Evolutionary conservation across 1,284 basidiomycete genomes (phyloP).

Genomic region (Ustilago lituana): DNA sequence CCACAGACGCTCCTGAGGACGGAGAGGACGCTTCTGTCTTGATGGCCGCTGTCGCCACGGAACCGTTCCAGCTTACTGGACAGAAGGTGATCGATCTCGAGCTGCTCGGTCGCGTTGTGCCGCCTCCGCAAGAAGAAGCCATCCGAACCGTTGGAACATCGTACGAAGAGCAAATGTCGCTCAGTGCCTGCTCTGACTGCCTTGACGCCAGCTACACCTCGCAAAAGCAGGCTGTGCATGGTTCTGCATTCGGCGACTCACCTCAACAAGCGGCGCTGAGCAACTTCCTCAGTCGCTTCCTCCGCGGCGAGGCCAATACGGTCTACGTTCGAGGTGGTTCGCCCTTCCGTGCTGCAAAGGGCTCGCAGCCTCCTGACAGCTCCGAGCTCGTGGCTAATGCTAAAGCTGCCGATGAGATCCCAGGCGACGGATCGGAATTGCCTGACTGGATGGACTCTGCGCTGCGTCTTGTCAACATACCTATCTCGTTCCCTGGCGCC

Average conservation of each 20-base stretch:
- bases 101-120: constrained; percentile 54
- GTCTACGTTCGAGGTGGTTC: constrained; percentile 61
- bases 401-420: constrained; percentile 21
- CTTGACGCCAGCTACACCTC: not conserved
- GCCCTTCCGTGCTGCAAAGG: constrained; percentile 39
- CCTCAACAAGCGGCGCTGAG: constrained; percentile 54
- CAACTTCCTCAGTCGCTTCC: constrained; percentile 59
- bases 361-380: not conserved
- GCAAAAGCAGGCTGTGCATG: not conserved
- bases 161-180: not conserved
- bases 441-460: constrained; percentile 59
- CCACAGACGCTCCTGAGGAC: not conserved
- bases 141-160: not conserved
- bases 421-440: constrained; percentile 51
- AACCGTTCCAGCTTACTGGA: constrained; percentile 56
- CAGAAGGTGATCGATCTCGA: constrained; percentile 49
- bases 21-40: constrained; percentile 39
- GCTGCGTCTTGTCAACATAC: constrained; percentile 51
- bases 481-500: constrained; percentile 61
- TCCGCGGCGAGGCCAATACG: constrained; percentile 59
- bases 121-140: constrained; percentile 40
- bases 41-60: constrained; percentile 57
- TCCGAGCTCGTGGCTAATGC: not conserved
- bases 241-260: constrained; percentile 21
- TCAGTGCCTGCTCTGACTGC: not conserved